Base-by-base conservation (phyloP, 2,329 filamentous ascomycete species). In the Alternaria atra region DNA sequence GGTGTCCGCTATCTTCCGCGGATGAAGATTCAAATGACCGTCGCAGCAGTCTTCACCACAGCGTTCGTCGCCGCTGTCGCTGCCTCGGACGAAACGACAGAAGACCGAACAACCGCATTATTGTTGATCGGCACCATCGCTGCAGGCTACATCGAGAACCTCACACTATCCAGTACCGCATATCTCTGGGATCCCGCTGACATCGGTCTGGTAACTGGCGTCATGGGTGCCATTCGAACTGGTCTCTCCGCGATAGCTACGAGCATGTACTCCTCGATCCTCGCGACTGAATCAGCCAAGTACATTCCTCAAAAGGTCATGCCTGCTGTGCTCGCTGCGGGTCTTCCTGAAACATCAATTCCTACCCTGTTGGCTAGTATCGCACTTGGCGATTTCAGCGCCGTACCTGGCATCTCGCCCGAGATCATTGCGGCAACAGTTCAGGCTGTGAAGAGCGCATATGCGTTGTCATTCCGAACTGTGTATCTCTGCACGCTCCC, bases 401-500 rank as follows among this genome's bases (percentile, higher is more conserved):
- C 55, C 8, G 71, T 75, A 12, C 69, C 69, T n/a, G 73, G 67
- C 3, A 72, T 76, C 29, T 70, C 70, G 0, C 57, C 65, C 1
- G 67, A 67, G 0, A 69, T 76, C 20, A 67, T 71, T n/a, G 68
- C 58, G 0, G 66, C 78, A 0, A 79, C 81, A 0, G 72, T 63
- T 2, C 56, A 61, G 0, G 79, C 80, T 23, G 61, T 79, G 8
- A 77, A 80, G 63, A 71, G 73, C 10, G 81, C 81, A n/a, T 83
- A 84, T 66, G 69, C 76, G 5, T 58, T 76, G n/a, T 79, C 80
- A 3, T 84, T 84, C 69, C 72, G 73, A 55, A 76, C 79, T 4
- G 82, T 85, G 1, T 85, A 82, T 80, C 72, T 81, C 68, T 46
- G 76, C 60, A 78, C 77, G 4, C 55, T 80, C 6, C 75, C 76